Evolutionary conservation across 2,329 filamentous ascomycete species (phyloP).

Genomic region (Cladophialophora yegresii): DNA sequence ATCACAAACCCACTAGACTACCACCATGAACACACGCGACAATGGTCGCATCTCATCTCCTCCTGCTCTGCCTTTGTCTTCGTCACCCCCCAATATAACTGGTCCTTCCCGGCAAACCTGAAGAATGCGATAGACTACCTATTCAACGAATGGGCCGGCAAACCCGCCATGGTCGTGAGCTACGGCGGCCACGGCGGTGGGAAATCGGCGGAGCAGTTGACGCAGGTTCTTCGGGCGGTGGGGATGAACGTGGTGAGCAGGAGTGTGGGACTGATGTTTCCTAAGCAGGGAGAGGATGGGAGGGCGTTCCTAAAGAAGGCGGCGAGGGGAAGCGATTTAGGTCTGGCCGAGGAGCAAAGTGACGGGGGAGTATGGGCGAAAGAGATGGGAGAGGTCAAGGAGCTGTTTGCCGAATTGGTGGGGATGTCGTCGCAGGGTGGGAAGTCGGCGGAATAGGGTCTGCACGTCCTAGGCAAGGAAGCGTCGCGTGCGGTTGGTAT

Average conservation of each 20-base stretch:
- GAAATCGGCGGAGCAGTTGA: constrained; percentile 44
- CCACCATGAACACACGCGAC: constrained; percentile 41
- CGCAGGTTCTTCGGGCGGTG: constrained; percentile 41
- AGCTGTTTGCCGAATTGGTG: constrained; percentile 26
- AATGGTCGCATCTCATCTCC: constrained; percentile 44
- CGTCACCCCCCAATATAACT: constrained; percentile 57
- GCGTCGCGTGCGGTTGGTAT: background rate
- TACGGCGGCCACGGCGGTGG: constrained; percentile 54
- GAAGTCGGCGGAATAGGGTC: background rate
- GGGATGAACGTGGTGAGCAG: constrained; percentile 42
- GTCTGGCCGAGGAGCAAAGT: constrained; percentile 15
- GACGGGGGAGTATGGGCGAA: constrained; percentile 22
- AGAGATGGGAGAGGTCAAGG: constrained; percentile 17
- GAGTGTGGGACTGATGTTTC: constrained; percentile 40
- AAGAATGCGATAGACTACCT: constrained; percentile 68
- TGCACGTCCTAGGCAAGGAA: background rate
- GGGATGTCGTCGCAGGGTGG: background rate
- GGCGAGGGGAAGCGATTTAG: constrained; percentile 37
- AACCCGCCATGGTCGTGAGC: constrained; percentile 56
- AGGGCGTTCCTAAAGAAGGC: constrained; percentile 35
- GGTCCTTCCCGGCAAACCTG: constrained; percentile 54
- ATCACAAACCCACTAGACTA: constrained; percentile 42
- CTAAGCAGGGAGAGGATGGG: constrained; percentile 15
- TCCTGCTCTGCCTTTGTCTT: constrained; percentile 47
- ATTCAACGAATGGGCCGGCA: constrained; percentile 59